Base-by-base conservation (phyloP, 805 yeast species). In the Aciculoconidium aculeatum region DNA sequence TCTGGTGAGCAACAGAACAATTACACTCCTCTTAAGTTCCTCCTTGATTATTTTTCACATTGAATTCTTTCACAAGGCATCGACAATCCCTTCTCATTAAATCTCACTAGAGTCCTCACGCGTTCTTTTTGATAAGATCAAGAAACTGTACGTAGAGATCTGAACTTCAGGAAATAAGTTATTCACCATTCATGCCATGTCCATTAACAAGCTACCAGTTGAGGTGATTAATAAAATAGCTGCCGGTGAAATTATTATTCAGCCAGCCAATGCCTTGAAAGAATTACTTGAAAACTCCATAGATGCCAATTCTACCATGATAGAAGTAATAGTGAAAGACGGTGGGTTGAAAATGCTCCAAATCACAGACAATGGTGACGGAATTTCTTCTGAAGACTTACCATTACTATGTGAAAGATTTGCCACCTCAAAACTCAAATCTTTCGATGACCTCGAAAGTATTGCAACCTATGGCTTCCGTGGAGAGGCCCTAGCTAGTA, bases 401-500 rank as follows among this genome's bases (percentile, higher is more conserved):
- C 68, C 75, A 0, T 65, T 92, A 4, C 65, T 92, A n/a, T 92
- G 97, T 51, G 83, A 84, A 48, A 61, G 98, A 15, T 90, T 87
- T 57, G 84, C 97, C 13, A 92, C 98, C 0, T 87, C 96, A 0
- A 92, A 92, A 53, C 56, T 92, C 14, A 37, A 55, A 1, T 65
- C 58, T 6, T 90, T 82, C 50, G 90, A 83, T 28, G 98, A 92
- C 51, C 66, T 92, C 34, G 61, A 63, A 28, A 52, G 67, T 4
- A 72, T 92, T 14, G 61, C 71, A 13, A 88, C 97, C 0, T 86
- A 86, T 52, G 98, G 98, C 4, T 92, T 92, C 51, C 67, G 98
- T 32, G 98, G 98, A 10, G 98, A 92, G 54, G 98, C 98, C 0
- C 62, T 92, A 27, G 96, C 97, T 1, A 79, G 92, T 49, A 88